Evolutionary conservation across 352 stramenopile genomes (phyloP), one percentile per base, ranked within the genome.

Genomic region (Bremia lactucae): DNA sequence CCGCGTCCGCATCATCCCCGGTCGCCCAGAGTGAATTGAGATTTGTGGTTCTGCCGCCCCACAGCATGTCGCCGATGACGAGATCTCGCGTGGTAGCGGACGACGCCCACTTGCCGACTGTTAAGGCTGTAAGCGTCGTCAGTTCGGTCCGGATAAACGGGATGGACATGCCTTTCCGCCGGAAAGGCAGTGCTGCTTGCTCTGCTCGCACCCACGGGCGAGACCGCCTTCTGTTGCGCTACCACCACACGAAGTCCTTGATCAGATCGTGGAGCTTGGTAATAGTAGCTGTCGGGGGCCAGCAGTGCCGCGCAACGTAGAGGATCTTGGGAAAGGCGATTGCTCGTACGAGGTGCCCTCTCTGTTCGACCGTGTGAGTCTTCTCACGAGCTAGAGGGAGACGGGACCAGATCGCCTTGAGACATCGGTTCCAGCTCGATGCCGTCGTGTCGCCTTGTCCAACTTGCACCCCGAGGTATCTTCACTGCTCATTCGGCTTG

Each of bases 191-290:
- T n/a, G n/a, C n/a, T n/a, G n/a, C n/a, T n/a, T n/a, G n/a, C n/a
- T n/a, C n/a, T n/a, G n/a, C n/a, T n/a, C n/a, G n/a, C n/a, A n/a
- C n/a, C n/a, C n/a, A n/a, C n/a, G n/a, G n/a, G n/a, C n/a, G n/a
- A n/a, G n/a, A n/a, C n/a, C n/a, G n/a, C n/a, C n/a, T n/a, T n/a
- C n/a, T n/a, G n/a, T n/a, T n/a, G n/a, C n/a, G n/a, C n/a, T n/a
- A n/a, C n/a, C n/a, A n/a, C 36, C 41, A 48, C 5, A 48, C 29
- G 5, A 34, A 40, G 13, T 48, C 40, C 3, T 24, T 31, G 41
- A 48, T 29, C 11, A 26, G 33, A 6, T 7, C 28, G 0, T 28
- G 3, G 11, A 29, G 8, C 14, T 7, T 16, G 2, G 36, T 24
- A 15, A 40, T 11, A 6, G 15, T 31, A 0, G 14, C 13, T 0